phyloP scores from a whole-genome alignment of 768 basidiomycete genomes.

The Lactarius deliciosus region DNA sequence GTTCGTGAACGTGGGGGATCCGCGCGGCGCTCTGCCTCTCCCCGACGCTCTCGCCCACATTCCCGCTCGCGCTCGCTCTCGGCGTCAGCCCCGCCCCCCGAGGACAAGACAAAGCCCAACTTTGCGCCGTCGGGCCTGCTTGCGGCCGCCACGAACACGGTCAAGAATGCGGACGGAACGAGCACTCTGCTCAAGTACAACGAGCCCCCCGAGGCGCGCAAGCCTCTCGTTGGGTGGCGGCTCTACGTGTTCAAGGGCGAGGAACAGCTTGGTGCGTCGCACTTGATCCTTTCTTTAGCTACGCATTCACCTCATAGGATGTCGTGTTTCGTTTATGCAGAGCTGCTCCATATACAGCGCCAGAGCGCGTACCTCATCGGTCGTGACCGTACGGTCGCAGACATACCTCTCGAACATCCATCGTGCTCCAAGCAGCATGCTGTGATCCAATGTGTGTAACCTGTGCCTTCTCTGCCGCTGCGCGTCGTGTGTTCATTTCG shows the following conservation, averaged over 20 bases:
- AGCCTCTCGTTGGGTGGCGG: slow-evolving; percentile 87
- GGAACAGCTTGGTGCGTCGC: slow-evolving; percentile 80
- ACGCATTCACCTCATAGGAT: neutral
- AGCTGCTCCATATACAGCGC: slow-evolving; percentile 86
- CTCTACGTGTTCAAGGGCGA: slow-evolving; percentile 96
- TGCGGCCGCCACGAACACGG: slow-evolving; percentile 94
- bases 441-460: slow-evolving; percentile 79
- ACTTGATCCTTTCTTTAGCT: neutral
- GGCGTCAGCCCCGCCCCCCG: slow-evolving; percentile 47
- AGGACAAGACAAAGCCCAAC: slow-evolving; percentile 81
- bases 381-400: slow-evolving; percentile 80
- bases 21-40: slow-evolving; percentile 62
- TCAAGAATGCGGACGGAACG: slow-evolving; percentile 70
- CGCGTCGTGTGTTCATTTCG: slow-evolving; percentile 15
- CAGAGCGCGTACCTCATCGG: slow-evolving; percentile 96
- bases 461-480: neutral
- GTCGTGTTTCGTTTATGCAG: slow-evolving; percentile 41
- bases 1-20: slow-evolving; percentile 37
- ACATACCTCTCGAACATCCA: slow-evolving; percentile 90
- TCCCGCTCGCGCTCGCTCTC: slow-evolving; percentile 36
- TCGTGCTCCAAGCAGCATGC: slow-evolving; percentile 99
- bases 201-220: slow-evolving; percentile 96
- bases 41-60: slow-evolving; percentile 36
- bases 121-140: slow-evolving; percentile 86
- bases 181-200: slow-evolving; percentile 93